Conservation (phyloP, 108 stramenopile genomes). For the Nitzschia sp. region DNA sequence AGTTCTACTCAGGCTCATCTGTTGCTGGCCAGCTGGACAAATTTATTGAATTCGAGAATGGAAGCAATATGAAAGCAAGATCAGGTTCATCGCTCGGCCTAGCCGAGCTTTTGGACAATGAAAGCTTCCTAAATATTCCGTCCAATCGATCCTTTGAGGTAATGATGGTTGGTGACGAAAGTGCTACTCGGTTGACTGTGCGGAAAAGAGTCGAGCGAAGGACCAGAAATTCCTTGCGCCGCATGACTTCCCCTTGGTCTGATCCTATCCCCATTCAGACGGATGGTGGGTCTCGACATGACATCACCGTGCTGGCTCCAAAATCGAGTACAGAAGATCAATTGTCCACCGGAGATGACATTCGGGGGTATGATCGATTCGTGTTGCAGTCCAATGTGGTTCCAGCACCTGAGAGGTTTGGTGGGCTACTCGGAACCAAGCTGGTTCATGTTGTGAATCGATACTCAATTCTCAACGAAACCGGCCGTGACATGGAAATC, state of each 20-base stretch:
- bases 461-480: slow-evolving; percentile 50
- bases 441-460: slow-evolving; percentile 59
- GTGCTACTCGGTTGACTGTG: slow-evolving; percentile 37
- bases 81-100: slow-evolving; percentile 34
- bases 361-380: slow-evolving; percentile 35
- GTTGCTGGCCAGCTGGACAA: slow-evolving; percentile 44
- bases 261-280: slow-evolving; percentile 42
- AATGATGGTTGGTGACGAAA: slow-evolving; percentile 55
- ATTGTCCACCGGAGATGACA: slow-evolving; percentile 11
- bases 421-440: slow-evolving; percentile 51
- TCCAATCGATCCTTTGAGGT: slow-evolving; percentile 37
- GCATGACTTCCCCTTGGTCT: slow-evolving; percentile 49
- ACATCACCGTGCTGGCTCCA: slow-evolving; percentile 46
- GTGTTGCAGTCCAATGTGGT: slow-evolving; percentile 46
- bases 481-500: slow-evolving; percentile 65
- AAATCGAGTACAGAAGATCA: neutral
- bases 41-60: neutral
- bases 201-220: slow-evolving; percentile 33
- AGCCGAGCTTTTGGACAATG: slow-evolving; percentile 44
- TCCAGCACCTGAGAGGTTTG: slow-evolving; percentile 48
- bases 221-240: slow-evolving; percentile 5
- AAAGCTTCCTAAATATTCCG: slow-evolving; percentile 18
- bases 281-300: slow-evolving; percentile 17
- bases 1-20: slow-evolving; percentile 40
- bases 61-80: neutral